phyloP scores from a whole-genome alignment of 2,329 filamentous ascomycete species.

The Aspergillus udagawae region DNA sequence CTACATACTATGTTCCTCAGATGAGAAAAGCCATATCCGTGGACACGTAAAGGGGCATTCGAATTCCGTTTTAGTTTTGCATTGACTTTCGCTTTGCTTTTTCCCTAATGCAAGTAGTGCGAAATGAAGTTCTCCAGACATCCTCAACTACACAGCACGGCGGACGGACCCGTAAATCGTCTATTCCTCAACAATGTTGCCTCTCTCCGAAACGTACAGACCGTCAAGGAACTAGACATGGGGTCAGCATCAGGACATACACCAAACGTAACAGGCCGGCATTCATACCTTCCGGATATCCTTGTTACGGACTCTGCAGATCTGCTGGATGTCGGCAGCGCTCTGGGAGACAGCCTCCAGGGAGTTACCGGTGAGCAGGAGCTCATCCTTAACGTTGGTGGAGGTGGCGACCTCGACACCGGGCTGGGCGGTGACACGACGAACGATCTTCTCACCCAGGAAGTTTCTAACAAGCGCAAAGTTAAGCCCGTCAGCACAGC shows the following conservation, averaged over 20 bases:
- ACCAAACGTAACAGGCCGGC: background rate
- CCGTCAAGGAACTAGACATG: conserved; percentile 86
- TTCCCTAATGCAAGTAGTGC: conserved; percentile 40
- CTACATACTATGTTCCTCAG: conserved; percentile 26
- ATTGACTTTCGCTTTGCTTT: conserved; percentile 31
- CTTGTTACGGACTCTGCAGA: conserved; percentile 99
- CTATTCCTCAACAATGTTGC: conserved; percentile 74
- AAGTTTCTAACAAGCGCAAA: conserved; percentile 67
- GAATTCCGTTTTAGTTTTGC: conserved; percentile 31
- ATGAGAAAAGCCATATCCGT: conserved; percentile 25
- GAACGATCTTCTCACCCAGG: conserved; percentile 98
- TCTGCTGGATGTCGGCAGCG: conserved; percentile 98
- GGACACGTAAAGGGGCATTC: conserved; percentile 20
- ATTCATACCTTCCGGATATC: conserved; percentile 94
- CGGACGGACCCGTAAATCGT: conserved; percentile 28
- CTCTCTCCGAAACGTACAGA: conserved; percentile 98
- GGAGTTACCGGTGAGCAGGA: conserved; percentile 87
- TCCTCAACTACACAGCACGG: conserved; percentile 31
- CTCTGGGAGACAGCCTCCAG: conserved; percentile 97
- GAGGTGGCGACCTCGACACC: conserved; percentile 90
- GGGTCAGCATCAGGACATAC: conserved; percentile 5
- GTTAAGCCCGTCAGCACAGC: conserved; percentile 28
- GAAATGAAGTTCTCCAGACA: conserved; percentile 37
- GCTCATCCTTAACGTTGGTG: conserved; percentile 95
- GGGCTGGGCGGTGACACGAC: conserved; percentile 79